These are phyloP conservation scores for Flaveria ramosissima DNA, from an alignment of 129 eudicot genomes.

Conservation along the genomic window DNA sequence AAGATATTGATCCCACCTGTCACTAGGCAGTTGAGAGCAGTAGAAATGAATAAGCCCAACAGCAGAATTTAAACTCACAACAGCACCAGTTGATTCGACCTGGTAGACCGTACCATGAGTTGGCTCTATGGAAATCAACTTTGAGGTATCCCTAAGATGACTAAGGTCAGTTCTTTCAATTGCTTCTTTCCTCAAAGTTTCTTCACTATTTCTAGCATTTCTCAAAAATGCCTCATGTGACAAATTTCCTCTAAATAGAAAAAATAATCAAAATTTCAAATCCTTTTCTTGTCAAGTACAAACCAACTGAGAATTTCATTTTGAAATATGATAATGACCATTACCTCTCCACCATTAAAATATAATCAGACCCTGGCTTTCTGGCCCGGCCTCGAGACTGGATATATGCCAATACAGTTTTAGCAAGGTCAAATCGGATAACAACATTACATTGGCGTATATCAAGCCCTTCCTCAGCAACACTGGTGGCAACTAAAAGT, in stretches of 20 bases:
- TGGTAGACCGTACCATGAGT: constrained; percentile 72
- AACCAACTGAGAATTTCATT: not conserved
- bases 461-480: constrained; percentile 99
- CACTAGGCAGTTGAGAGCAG: constrained; percentile 98
- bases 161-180: constrained; percentile 95
- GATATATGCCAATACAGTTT: constrained; percentile 96
- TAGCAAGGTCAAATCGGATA: constrained; percentile 98
- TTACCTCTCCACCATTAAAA: constrained; percentile 97
- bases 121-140: constrained; percentile 64
- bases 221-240: constrained; percentile 89
- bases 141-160: constrained; percentile 71
- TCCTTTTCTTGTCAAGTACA: not conserved
- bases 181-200: constrained; percentile 96
- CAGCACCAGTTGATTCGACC: constrained; percentile 96
- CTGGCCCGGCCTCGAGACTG: constrained; percentile 99
- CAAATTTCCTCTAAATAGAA: constrained; percentile 68
- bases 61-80: constrained; percentile 97
- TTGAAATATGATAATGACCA: not conserved
- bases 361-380: constrained; percentile 98
- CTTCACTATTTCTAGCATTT: constrained; percentile 98
- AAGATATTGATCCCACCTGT: constrained; percentile 55
- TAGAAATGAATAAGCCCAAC: constrained; percentile 97
- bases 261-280: not conserved
- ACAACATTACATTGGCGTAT: constrained; percentile 99
- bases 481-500: constrained; percentile 97